A percentile compares a stretch with the other conserved stretches of the same genome.
These are phyloP conservation scores for Leishmania tarentolae DNA, from an alignment of 208 protist genomes.

Conservation along the genomic window DNA sequence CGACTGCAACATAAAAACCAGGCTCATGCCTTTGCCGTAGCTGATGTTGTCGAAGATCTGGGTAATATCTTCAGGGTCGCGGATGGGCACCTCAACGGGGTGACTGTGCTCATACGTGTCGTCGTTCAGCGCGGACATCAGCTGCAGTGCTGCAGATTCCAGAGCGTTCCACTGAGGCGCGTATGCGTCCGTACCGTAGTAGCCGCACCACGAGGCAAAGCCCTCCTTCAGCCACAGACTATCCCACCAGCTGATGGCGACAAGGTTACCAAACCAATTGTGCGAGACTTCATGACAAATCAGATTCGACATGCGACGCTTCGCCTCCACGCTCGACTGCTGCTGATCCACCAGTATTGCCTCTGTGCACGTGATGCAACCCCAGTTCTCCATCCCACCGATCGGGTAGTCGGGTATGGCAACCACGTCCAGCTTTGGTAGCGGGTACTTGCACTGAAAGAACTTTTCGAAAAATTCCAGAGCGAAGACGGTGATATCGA, in stretches of 20 bases:
- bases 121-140: constrained; percentile 73
- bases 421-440: constrained; percentile 98
- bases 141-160: constrained; percentile 74
- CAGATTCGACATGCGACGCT: constrained; percentile 88
- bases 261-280: constrained; percentile 99
- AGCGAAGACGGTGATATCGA: constrained; percentile 75
- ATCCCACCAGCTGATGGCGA: constrained; percentile 99
- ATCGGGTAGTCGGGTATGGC: constrained; percentile 95
- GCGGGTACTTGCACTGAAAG: constrained; percentile 91
- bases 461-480: constrained; percentile 89
- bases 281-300: constrained; percentile 97
- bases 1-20: constrained; percentile 94
- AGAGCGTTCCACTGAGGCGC: constrained; percentile 91
- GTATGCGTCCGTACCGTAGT: constrained; percentile 73
- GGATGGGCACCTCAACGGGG: constrained; percentile 96
- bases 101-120: constrained; percentile 94
- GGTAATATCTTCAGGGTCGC: constrained; percentile 91
- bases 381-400: constrained; percentile 98
- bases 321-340: constrained; percentile 52
- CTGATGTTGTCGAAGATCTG: constrained; percentile 98
- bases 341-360: constrained; percentile 80
- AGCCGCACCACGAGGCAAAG: constrained; percentile 97
- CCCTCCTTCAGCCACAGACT: constrained; percentile 99
- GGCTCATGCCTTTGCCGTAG: constrained; percentile 95
- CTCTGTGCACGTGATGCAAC: constrained; percentile 95